Base-by-base conservation (phyloP, 176 grass and related monocot species). In the Triticum urartu region DNA sequence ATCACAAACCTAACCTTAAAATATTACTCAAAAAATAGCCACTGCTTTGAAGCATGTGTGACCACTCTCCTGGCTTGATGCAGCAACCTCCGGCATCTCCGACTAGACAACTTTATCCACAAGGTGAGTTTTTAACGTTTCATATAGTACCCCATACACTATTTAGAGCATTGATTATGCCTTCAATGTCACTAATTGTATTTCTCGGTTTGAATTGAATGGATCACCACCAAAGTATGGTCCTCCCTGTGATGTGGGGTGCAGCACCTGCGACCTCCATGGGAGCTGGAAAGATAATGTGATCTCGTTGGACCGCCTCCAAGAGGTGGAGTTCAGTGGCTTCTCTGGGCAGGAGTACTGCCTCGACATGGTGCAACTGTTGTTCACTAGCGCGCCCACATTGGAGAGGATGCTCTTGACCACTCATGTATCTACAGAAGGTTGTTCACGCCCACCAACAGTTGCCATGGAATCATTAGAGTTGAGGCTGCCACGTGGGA, bases 201-300 rank as follows among this genome's bases (percentile, higher is more conserved):
- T 50, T 50, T 50, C 4, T 50, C 11, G 0, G 13, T 15, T 50
- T 50, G 13, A 5, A 25, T 50, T 50, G 13, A 50, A 50, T 50
- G 47, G 11, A 50, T 50, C 47, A 15, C 13, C 47, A 50, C 47
- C 13, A 50, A 50, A 64, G 61, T 11, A 64, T 64, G 22, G 11
- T 5, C 1, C 3, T 12, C 1, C 3, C 0, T 61, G 59, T 24
- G 5, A 63, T 1, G 1, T 11, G 20, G n/a, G 9, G 0, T 25
- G n/a, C 9, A 11, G 1, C 9, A 4, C 9, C 61, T 11, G 22
- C 3, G 61, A 3, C n/a, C 9, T 25, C 10, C 10, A 22, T 25
- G 61, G 61, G 3, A 64, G n/a, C 61, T 64, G n/a, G 22, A 64
- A 11, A 62, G 21, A 62, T 9, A 21, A 62, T 22, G 10, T 11